These are phyloP conservation scores for Lachnellula cervina DNA, from an alignment of 2,329 filamentous ascomycete species.

Conservation along the genomic window DNA sequence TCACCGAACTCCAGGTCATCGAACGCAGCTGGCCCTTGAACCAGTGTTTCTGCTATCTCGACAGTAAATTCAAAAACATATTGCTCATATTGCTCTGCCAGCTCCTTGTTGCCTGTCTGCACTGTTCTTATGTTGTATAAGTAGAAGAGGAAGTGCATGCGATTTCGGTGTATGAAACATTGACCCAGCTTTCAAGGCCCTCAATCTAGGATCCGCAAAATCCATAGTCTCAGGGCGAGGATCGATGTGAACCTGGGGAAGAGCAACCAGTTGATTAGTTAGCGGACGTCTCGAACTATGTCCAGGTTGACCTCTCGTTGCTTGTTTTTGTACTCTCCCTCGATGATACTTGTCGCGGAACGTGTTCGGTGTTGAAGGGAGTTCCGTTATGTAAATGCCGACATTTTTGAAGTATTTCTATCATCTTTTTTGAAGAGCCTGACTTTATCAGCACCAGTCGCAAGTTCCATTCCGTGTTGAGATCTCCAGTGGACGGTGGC, in stretches of 20 bases:
- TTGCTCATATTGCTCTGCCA: background rate
- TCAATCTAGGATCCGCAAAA: background rate
- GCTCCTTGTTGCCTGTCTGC: background rate
- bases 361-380: background rate
- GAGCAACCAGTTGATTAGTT: background rate
- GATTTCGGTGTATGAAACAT: background rate
- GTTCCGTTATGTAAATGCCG: constrained; percentile 1
- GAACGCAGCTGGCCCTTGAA: background rate
- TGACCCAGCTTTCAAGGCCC: too few species aligned
- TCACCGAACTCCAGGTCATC: background rate
- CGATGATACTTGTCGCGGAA: background rate
- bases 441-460: background rate
- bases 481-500: background rate
- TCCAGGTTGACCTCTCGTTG: too few species aligned
- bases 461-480: background rate
- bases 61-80: background rate
- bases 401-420: background rate
- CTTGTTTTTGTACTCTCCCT: background rate
- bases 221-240: background rate
- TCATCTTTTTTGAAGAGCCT: background rate
- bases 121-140: background rate
- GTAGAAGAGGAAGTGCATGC: background rate
- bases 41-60: background rate
- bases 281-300: background rate
- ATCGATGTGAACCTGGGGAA: background rate